Base-by-base conservation (phyloP, 1,139 yeast genomes). In the Torulaspora pretoriensis region DNA sequence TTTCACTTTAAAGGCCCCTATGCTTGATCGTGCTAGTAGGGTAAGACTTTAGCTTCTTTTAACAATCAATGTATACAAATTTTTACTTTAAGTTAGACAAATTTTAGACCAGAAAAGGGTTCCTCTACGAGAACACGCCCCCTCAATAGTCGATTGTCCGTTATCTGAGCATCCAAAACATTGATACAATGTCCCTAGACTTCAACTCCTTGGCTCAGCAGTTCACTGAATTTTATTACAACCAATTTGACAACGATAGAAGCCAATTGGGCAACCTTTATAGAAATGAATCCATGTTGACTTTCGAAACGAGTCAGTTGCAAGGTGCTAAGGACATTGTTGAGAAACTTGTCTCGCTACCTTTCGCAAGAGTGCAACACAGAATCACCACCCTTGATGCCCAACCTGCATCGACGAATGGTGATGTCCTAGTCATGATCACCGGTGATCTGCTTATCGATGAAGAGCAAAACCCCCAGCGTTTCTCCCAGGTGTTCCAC, bases 401-500 rank as follows among this genome's bases (percentile, higher is more conserved):
- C 40, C 99, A 92, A 73, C 98, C 98, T 39, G 96, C 94, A 33
- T 84, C 96, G 50, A 87, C 95, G 49, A 78, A 74, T 58, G 97
- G 97, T 51, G 97, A 90, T 64, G 95, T 92, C 49, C 76, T 92
- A 61, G 97, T 90, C 47, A 84, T 92, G 95, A 97, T 92, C 58
- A 92, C 99, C 45, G 99, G 99, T 54, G 96, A 88, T 68, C 78
- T 92, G 57, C 70, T 89, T 57, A 68, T 73, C 59, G 99, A 92
- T 66, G 97, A 90, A 53, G 97, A 92, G 72, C 85, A 82, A 64
- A 88, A 88, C 68, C 81, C 97, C 47, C 97, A 90, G 71, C 82
- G 96, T 70, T 92, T 89, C 71, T 87, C 97, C 28, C 98, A 92
- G 73, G 96, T 88, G 37, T 92, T 92, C 81, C 98, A 92, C 67